Base-by-base conservation (phyloP, 176 grass and related monocot species). In the Typha latifolia region DNA sequence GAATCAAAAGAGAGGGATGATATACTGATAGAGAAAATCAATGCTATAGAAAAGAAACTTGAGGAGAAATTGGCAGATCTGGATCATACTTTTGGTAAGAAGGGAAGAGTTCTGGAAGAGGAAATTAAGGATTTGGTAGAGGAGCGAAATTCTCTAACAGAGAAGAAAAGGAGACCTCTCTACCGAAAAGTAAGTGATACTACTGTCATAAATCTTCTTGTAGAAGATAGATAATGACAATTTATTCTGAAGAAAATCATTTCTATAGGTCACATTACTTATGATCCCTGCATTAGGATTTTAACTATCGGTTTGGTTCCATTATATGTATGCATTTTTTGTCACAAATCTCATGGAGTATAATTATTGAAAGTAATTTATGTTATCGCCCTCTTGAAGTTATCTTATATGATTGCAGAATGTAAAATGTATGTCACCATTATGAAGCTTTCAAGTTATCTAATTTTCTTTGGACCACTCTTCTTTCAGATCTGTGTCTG, bases 71-170 rank as follows among this genome's bases (percentile, higher is more conserved):
- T 97, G 53, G 67, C 69, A 23, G 72, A 75, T 9, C 69, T 97
- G 65, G 93, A 97, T 67, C 93, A 92, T 77, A 86, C 85, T 9
- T 96, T 96, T 59, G 93, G 88, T 67, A 96, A 96, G 74, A 96
- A 91, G 62, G 85, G 93, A 47, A 84, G 88, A 62, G 93, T 73
- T 74, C 61, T 91, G 67, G 85, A 96, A 63, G 88, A 82, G 71
- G 80, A 96, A 69, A 84, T 96, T 48, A 82, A 84, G 66, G 83
- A 91, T 51, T 69, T 96, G 47, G 80, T 96, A 20, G 93, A 96
- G 61, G 88, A 96, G 66, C 78, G 85, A 24, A 91, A 91, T 69
- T 78, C 85, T 49, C 49, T 96, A 10, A 63, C 82, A 0, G 80
- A 84, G 14, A 89, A 79, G 24, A 96, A 89, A 69, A 96, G 77